Evolutionary conservation across 768 basidiomycete genomes (phyloP), one percentile per base, ranked within the genome.

Genomic region (Xerocomus spinulosus): DNA sequence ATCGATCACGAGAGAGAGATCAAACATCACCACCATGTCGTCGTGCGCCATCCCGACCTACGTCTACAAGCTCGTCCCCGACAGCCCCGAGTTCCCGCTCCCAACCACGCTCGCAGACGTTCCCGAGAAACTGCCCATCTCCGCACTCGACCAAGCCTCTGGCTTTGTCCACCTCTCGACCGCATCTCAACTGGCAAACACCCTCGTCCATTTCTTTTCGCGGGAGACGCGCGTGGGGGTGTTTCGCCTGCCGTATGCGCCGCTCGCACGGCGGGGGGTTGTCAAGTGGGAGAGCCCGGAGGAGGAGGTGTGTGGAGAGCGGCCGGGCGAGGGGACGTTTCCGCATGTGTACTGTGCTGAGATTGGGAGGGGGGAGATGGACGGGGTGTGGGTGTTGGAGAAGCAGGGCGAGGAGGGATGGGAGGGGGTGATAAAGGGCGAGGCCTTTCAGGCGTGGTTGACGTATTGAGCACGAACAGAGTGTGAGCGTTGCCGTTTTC

Each of bases 91-190:
- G 9, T 53, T 71, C 9, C 64, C 75, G 0, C 46, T 61, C n/a
- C 70, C 74, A 0, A 54, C 66, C 25, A 61, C 70, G 29, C 20
- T 6, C 7, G 6, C 42, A 2, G 67, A 66, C 1, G 63, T 81
- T 13, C 79, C 80, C 7, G 60, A 67, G 2, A 57, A 52, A 3
- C 70, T 82, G 23, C 78, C 79, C 17, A 57, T 82, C 36, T 81
- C 78, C 49, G 55, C 66, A 15, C 63, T 82, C 13, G 81, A 82
- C 50, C 43, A 61, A 32, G 42, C 52, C 5, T 73, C 72, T 8
- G 73, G 74, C 1, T 81, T 81, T 54, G 70, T 82, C 51, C 80
- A 82, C 53, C 68, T 82, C 20, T 81, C 78, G 18, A 80, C 79
- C 2, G 68, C 77, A 0, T n/a, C 0, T 18, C 81, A 82, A 56